A percentile compares a stretch with the other conserved stretches of the same genome.
phyloP scores from a whole-genome alignment of 2,329 filamentous ascomycete genomes.

The Juglanconis oblonga region DNA sequence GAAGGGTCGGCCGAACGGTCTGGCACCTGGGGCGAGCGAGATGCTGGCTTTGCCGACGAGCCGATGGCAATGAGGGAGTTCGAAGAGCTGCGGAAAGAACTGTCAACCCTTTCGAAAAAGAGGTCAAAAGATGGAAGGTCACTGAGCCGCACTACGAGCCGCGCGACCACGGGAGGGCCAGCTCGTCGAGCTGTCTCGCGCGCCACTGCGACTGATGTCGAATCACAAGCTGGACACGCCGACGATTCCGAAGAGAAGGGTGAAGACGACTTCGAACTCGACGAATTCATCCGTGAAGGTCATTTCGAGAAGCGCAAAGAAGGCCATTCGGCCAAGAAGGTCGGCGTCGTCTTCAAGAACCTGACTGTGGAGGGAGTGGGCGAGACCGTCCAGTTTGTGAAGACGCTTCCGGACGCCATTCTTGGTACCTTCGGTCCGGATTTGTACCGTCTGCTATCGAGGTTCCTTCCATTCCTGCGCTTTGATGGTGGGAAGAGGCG shows the following conservation, averaged over 20 bases:
- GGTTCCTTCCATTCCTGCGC: conserved; percentile 32
- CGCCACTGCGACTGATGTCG: not conserved
- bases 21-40: conserved; percentile 17
- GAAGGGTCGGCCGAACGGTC: not conserved
- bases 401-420: conserved; percentile 70
- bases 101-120: not conserved
- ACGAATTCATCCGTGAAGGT: conserved; percentile 68
- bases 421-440: conserved; percentile 79
- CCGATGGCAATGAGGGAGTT: conserved; percentile 6
- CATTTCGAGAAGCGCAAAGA: conserved; percentile 72
- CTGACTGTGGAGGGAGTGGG: conserved; percentile 71
- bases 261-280: conserved; percentile 64
- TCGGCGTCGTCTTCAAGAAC: conserved; percentile 75
- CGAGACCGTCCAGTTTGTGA: conserved; percentile 64
- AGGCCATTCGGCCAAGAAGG: conserved; percentile 68
- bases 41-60: conserved; percentile 7
- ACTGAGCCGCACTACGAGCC: not conserved
- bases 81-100: conserved; percentile 2
- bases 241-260: conserved; percentile 36
- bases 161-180: not conserved
- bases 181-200: not conserved
- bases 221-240: conserved; percentile 3
- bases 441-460: conserved; percentile 60
- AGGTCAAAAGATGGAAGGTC: conserved; percentile 1
- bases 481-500: conserved; percentile 7